A percentile compares a stretch with the other conserved stretches of the same genome.
These are phyloP conservation scores for Scleroderma citrinum DNA, from an alignment of 768 basidiomycete species.

Conservation along the genomic window DNA sequence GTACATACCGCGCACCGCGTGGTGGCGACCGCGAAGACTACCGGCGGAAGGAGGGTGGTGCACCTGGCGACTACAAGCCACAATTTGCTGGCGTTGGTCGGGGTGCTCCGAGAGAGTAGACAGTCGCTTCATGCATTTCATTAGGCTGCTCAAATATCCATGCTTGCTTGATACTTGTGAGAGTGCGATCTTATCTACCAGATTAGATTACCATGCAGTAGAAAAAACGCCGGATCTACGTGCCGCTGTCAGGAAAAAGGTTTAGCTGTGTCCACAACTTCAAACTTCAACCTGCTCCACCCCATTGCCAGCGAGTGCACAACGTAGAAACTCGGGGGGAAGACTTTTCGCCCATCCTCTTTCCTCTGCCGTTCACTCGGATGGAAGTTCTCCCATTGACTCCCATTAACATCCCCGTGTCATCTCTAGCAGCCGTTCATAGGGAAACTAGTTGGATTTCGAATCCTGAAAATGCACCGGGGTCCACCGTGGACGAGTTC, in stretches of 20 bases:
- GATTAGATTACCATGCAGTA: no score
- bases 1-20: constrained; percentile 84
- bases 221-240: no score
- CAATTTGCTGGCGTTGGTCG: constrained; percentile 86
- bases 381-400: constrained; percentile 1
- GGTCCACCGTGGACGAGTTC: constrained; percentile 8
- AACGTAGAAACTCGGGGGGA: not conserved
- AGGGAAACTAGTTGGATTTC: not conserved
- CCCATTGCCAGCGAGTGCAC: no score
- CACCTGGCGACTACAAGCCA: constrained; percentile 85
- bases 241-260: no score
- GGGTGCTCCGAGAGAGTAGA: constrained; percentile 70
- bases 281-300: no score
- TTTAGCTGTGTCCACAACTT: no score
- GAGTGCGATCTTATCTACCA: no score
- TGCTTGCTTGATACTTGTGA: no score
- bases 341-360: not conserved
- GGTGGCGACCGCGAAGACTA: constrained; percentile 88
- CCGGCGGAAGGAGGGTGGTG: constrained; percentile 80
- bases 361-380: not conserved
- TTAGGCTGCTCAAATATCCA: not conserved
- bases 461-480: not conserved
- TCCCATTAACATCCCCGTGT: constrained; percentile 1
- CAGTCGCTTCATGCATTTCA: not conserved
- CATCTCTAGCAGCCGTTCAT: not conserved